Evolutionary conservation across 225 moss, liverwort and hornwort species (phyloP), one percentile per base, ranked within the genome.

Genomic region (Lunularia cruciata): DNA sequence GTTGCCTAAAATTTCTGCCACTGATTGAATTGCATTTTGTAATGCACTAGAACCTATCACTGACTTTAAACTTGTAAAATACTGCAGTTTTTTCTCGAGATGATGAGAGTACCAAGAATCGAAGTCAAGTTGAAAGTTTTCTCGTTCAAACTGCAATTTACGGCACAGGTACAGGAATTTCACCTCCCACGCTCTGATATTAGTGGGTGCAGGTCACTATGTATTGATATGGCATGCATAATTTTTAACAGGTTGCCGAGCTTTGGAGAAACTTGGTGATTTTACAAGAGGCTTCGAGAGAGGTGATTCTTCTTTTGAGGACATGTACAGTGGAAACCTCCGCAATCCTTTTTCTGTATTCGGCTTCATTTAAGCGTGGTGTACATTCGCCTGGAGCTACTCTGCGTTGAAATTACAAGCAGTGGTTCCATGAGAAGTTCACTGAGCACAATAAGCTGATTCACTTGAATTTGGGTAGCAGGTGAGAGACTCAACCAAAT

Each of bases 81-180:
- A 19, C 7, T 69, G 78, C 81, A 92, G 92, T 95, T 95, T 80
- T 90, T 95, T 52, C 72, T 95, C 62, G 90, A 95, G 76, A 79
- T 95, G 87, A 95, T 95, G 95, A 95, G 87, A 75, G 90, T 95
- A 62, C 95, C 95, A 52, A 87, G 95, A 72, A 90, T 95, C 85
- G 92, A 95, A 77, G 88, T 88, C 25, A 95, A 95, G 67, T 72
- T 95, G 62, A 88, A 83, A 53, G 95, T 95, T 15, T 95, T 95
- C 61, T 83, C 90, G 15, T 95, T 95, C 87, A 95, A 95, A 72
- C 90, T 88, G 40, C 87, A 88, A 64, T 95, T 95, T 47, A 59
- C 58, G 33, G 77, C 83, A 55, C 89, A 92, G 90, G 92, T 92
- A 52, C 35, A 22, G 35, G 58, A 18, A 15, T 19, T 11, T 18